Percentiles rank a stretch among this genome's conserved stretches.
phyloP scores from a whole-genome alignment of 1,284 basidiomycete species.

The Leccinum subspadiceum region DNA sequence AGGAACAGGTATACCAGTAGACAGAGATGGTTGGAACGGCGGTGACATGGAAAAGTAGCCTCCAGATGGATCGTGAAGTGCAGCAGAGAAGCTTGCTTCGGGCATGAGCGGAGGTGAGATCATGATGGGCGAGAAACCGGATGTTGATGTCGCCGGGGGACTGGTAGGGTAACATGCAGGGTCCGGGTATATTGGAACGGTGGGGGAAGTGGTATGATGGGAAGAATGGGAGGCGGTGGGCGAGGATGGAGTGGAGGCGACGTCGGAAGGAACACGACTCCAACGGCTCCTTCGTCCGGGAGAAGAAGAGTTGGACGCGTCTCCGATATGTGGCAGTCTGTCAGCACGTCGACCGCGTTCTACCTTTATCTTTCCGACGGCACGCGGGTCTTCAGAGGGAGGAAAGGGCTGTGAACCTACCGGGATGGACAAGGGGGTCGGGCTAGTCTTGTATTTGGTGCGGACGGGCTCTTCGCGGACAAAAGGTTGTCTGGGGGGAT shows the following conservation, averaged over 20 bases:
- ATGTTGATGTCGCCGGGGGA: constrained; percentile 5
- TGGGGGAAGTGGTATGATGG: constrained; percentile 23
- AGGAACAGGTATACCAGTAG: constrained; percentile 10
- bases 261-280: constrained; percentile 19
- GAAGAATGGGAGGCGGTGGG: constrained; percentile 19
- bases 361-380: constrained; percentile 20
- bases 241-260: constrained; percentile 28
- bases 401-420: constrained; percentile 32
- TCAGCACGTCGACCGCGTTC: constrained; percentile 30
- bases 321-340: constrained; percentile 13
- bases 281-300: constrained; percentile 26
- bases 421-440: constrained; percentile 33
- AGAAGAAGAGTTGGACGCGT: constrained; percentile 18
- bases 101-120: constrained; percentile 16
- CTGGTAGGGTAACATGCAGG: constrained; percentile 16
- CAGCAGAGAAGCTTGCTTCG: constrained; percentile 13
- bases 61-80: constrained; percentile 14
- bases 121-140: neutral
- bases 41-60: constrained; percentile 19
- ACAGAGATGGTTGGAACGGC: constrained; percentile 13
- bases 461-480: constrained; percentile 45
- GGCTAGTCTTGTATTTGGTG: constrained; percentile 31
- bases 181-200: constrained; percentile 18
- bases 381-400: constrained; percentile 21
- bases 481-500: constrained; percentile 49